Base-by-base conservation (phyloP, 202 grass and related monocot genomes). In the Schoenoplectus tabernaemontani region DNA sequence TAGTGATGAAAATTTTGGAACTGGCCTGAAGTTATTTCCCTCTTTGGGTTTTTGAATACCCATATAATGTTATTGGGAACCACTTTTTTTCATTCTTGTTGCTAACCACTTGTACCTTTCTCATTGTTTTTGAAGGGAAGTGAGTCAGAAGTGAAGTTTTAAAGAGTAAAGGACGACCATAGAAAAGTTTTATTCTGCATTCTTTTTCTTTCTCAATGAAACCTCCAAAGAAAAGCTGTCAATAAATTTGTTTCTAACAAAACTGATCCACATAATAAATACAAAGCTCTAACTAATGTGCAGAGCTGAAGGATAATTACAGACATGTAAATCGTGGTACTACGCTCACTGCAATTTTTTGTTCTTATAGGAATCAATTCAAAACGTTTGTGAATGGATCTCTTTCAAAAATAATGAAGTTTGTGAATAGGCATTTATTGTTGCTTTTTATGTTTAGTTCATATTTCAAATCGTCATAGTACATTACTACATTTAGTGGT, bases 221-320 rank as follows among this genome's bases (percentile, higher is more conserved):
- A 34, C 39, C 28, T 9, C 19, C 0, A 61, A 24, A 61, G 76
- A 61, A 4, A 61, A 78, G 33, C 37, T 23, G 57, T 39, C 34
- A 78, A 61, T 78, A 78, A 78, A 78, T 80, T 80, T 80, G 77
- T 47, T 47, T 64, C 77, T 80, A 80, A 80, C 77, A 80, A 80
- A 64, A 64, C 41, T 61, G 22, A 9, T 80, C 24, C 60, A 62
- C 57, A 80, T 30, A 80, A 80, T 44, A 46, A 79, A n/a, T 74
- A 51, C 24, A 51, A 74, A 74, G 26, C 70, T 74, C 46, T 2
- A 74, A 46, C 26, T 53, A 33, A 74, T 74, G 70, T 33, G 6
- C 26, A 53, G 43, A 73, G 44, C 43, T 51, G 26, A 34, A 74
- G 44, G 26, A 73, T 10, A 48, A 51, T 23, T 22, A 34, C n/a